Evolutionary conservation across 768 basidiomycete genomes (phyloP), one percentile per base, ranked within the genome.

Genomic region (Kondoa malvinella): DNA sequence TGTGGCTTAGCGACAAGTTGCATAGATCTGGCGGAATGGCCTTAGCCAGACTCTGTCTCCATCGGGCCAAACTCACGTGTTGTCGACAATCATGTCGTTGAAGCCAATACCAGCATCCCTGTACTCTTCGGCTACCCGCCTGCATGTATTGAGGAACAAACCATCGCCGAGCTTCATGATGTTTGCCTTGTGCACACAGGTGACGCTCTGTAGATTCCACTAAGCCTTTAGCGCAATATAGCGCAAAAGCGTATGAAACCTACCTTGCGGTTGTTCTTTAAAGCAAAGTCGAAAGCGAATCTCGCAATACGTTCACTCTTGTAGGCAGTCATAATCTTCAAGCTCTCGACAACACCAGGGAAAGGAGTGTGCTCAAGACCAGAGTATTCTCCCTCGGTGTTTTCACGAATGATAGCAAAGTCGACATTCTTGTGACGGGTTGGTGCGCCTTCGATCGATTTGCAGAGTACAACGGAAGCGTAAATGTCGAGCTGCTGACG

Each of bases 151-250:
- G 74, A 97, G 83, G 86, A 97, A 97, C 57, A 99, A 84, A 78
- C 95, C 95, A 75, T 97, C 95, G 77, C 94, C 94, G 74, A 74
- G 86, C 79, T 99, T 99, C 95, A 99, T 99, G 82, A 99, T 99
- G 82, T 97, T 97, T 75, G 95, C 95, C 80, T 99, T 99, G 85
- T 99, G 95, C 58, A 99, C 92, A 76, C 92, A 96, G 56, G 95
- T 99, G 73, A 99, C 94, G 87, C 94, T 97, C 91, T 94, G 70
- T 57, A 59, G 56, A 16, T 63, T 31, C 60, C 56, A 31, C 56
- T 33, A 34, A 33, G 40, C 1, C 4, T 25, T 50, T 30, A 33
- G n/a, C n/a, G n/a, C n/a, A n/a, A n/a, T n/a, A n/a, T n/a, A 14
- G 4, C 4, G 21, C 30, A 25, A 58, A 32, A 32, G 66, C 40